Percentiles rank a stretch among this genome's conserved stretches.
Evolutionary conservation across 2,329 filamentous ascomycete species (phyloP).

Genomic region (Fusarium pilosicola): DNA sequence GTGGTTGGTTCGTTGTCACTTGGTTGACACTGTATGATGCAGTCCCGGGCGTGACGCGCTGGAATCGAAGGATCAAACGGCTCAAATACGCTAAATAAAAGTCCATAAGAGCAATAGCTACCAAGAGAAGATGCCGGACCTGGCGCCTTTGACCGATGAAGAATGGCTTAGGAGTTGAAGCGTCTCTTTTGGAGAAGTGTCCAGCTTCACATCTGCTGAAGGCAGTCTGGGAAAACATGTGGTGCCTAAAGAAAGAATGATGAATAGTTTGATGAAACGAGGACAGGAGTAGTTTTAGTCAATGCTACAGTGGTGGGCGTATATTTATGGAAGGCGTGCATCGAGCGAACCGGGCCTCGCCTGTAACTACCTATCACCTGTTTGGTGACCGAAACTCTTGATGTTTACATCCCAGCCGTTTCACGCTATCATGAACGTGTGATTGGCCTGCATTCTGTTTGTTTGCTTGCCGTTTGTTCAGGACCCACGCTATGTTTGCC

Average conservation of each 20-base stretch:
- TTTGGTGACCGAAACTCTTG: neutral
- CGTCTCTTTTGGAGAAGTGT: neutral
- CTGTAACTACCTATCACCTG: rapidly evolving
- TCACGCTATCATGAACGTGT: neutral
- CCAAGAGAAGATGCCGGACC: neutral
- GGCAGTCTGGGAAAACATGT: too few relatives aligned
- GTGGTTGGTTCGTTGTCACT: neutral
- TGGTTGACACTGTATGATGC: neutral
- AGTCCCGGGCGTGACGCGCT: neutral
- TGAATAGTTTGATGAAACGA: too few relatives aligned
- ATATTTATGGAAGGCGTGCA: too few relatives aligned
- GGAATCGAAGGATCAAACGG: neutral
- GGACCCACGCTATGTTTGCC: neutral
- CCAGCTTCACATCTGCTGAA: neutral
- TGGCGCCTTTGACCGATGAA: neutral
- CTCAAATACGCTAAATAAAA: neutral
- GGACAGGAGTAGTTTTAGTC: too few relatives aligned
- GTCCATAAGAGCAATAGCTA: rapidly evolving
- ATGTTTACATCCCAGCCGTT: too few relatives aligned
- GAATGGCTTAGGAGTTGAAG: neutral
- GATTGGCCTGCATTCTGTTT: neutral
- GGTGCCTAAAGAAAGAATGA: too few relatives aligned
- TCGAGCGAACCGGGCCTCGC: rapidly evolving
- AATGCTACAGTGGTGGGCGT: too few relatives aligned
- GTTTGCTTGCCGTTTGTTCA: neutral